A percentile compares a stretch with the other conserved stretches of the same genome.
phyloP scores from a whole-genome alignment of 225 moss, liverwort and hornwort genomes.

The Marchantia paleacea region DNA sequence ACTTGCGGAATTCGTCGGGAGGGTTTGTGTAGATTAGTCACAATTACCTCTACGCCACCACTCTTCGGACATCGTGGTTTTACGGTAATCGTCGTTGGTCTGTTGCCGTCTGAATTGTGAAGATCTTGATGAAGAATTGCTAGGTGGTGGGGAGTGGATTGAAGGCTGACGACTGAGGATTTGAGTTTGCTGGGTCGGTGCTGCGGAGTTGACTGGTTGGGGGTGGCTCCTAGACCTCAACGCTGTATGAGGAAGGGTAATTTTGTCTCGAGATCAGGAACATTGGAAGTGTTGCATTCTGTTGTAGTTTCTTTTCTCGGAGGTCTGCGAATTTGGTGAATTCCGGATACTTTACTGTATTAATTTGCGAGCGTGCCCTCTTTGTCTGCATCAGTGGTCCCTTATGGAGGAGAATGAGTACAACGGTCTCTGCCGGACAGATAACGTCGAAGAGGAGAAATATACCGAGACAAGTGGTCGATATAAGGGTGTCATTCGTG shows the following conservation, averaged over 20 bases:
- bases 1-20: not conserved
- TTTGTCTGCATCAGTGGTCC: slow-evolving; percentile 25
- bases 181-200: not conserved
- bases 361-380: not conserved
- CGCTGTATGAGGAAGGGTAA: slow-evolving; percentile 9
- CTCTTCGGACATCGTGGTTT: not conserved
- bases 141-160: not conserved
- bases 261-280: not conserved
- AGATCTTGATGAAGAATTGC: not conserved
- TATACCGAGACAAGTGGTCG: slow-evolving; percentile 15
- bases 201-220: not conserved
- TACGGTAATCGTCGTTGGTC: not conserved
- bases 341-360: not conserved
- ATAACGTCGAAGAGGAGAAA: slow-evolving; percentile 32
- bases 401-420: slow-evolving; percentile 46
- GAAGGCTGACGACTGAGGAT: not conserved
- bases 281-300: not conserved
- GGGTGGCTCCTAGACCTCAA: not conserved
- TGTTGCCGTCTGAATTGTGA: not conserved
- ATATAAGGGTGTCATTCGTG: slow-evolving; percentile 42
- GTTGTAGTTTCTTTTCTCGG: not conserved
- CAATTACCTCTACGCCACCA: not conserved
- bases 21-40: not conserved
- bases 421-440: slow-evolving; percentile 22
- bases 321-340: not conserved